A percentile compares a stretch with the other conserved stretches of the same genome.
Evolutionary conservation across 371 early-diverging fungal species (phyloP).

Genomic region (Zychaea mexicana): DNA sequence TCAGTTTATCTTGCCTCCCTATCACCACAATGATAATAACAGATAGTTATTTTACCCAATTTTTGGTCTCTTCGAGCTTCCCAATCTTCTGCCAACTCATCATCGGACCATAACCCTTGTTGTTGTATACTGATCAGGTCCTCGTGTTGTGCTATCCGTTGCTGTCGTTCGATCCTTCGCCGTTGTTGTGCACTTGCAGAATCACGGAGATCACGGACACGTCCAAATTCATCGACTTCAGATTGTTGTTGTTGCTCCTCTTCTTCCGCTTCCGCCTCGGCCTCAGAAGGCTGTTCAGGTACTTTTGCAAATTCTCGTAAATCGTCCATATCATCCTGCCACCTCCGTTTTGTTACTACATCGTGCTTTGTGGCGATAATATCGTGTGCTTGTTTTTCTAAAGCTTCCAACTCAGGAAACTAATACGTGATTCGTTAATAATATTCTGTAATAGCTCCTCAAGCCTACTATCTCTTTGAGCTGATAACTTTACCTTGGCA

Average conservation of each 20-base stretch:
- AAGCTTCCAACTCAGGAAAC: slow-evolving; percentile 63
- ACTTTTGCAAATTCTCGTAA: slow-evolving; percentile 49
- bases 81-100: slow-evolving; percentile 48
- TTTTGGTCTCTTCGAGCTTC: slow-evolving; percentile 30
- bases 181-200: slow-evolving; percentile 33
- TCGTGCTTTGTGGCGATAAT: slow-evolving; percentile 44
- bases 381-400: slow-evolving; percentile 59
- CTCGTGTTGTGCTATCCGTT: slow-evolving; percentile 16
- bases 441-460: too few species aligned
- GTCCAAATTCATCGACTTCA: slow-evolving; percentile 53
- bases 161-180: slow-evolving; percentile 34
- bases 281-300: slow-evolving; percentile 23
- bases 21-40: neutral
- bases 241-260: slow-evolving; percentile 20
- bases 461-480: neutral
- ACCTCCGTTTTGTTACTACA: slow-evolving; percentile 39
- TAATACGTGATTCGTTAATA: slow-evolving; percentile 12
- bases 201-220: slow-evolving; percentile 29
- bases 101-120: slow-evolving; percentile 59
- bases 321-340: slow-evolving; percentile 51
- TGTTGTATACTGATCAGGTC: slow-evolving; percentile 17
- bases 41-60: slow-evolving; percentile 32
- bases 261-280: too few species aligned
- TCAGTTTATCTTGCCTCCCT: neutral
- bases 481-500: slow-evolving; percentile 52